Base-by-base conservation (phyloP, 768 basidiomycete species). In the Lepiota brunneoincarnata region DNA sequence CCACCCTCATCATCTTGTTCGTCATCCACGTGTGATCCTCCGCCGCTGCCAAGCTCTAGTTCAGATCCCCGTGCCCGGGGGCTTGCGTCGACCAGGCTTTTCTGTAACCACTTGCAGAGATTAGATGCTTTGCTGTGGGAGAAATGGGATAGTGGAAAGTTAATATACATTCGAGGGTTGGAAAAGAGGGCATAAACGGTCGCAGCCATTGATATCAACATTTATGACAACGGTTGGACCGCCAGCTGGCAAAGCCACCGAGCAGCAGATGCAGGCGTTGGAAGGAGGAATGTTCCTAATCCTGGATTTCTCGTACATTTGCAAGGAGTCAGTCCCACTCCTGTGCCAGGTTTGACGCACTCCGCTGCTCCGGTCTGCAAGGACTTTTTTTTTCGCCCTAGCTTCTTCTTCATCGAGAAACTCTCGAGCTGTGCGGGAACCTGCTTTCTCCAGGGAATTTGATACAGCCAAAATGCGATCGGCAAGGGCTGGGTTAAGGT, bases 251-350 rank as follows among this genome's bases (percentile, higher is more conserved):
- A 31, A n/a, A 10, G 31, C 31, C 7, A 9, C 11, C 31, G 26
- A 31, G 11, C 31, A 31, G 7, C 31, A 31, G 31, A 31, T 9
- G 31, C 31, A 28, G 55, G 39, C 24, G 38, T 35, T 3, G 59
- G 48, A 12, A 28, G 36, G 36, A 62, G 57, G 26, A 62, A 57
- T 6, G 38, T 41, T 15, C 60, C 56, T 35, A 64, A 63, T 4
- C 62, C 58, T n/a, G 44, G 49, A 39, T 6, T n/a, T 10, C 3
- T 31, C 60, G 38, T 0, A 58, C 52, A 11, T 52, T 35, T 11
- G 28, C 18, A 2, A 61, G 51, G 15, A 61, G 35, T 3, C 6
- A 12, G 3, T 63, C 59, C 57, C 62, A 58, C 43, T 61, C 55
- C 6, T 31, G 18, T 5, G 57, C 58, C n/a, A 63, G 55, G n/a